phyloP scores from a whole-genome alignment of 352 stramenopile genomes.

The Albugo laibachii region DNA sequence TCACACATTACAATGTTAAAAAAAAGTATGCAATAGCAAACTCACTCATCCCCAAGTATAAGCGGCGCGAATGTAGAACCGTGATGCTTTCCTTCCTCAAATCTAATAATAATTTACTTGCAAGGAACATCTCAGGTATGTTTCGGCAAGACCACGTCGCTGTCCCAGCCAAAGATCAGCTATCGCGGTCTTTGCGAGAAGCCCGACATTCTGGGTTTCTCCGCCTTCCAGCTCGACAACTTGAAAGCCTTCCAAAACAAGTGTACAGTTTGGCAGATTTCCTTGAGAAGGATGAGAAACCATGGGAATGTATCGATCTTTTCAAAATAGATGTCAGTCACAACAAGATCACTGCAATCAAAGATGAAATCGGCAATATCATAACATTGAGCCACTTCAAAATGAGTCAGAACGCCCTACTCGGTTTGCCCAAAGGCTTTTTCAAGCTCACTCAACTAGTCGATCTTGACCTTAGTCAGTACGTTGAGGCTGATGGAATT shows the following conservation, averaged over 20 bases:
- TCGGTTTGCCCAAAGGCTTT: conserved; percentile 30
- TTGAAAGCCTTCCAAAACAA: conserved; percentile 41
- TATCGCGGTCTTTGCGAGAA: conserved; percentile 29
- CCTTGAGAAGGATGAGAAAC: conserved; percentile 71
- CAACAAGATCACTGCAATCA: conserved; percentile 36
- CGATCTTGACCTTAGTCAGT: conserved; percentile 63
- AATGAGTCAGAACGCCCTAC: conserved; percentile 45
- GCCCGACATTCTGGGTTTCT: conserved; percentile 37
- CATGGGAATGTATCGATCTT: conserved; percentile 68
- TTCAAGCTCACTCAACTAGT: conserved; percentile 35
- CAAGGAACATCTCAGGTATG: too few relatives aligned
- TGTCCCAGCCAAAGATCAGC: conserved; percentile 31
- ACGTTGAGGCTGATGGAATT: conserved; percentile 4
- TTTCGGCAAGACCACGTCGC: too few relatives aligned
- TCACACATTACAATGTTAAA: too few relatives aligned
- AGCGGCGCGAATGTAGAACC: too few relatives aligned
- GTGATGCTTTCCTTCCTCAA: too few relatives aligned
- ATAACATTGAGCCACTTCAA: conserved; percentile 38
- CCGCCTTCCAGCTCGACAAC: conserved; percentile 26
- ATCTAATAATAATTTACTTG: too few relatives aligned
- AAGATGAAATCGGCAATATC: conserved; percentile 27
- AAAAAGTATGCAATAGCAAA: too few relatives aligned
- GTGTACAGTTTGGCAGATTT: conserved; percentile 59
- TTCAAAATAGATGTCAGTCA: conserved; percentile 67
- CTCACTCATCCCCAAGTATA: too few relatives aligned